phyloP scores from a whole-genome alignment of 257 asterid species.

The Solanum dulcamara region DNA sequence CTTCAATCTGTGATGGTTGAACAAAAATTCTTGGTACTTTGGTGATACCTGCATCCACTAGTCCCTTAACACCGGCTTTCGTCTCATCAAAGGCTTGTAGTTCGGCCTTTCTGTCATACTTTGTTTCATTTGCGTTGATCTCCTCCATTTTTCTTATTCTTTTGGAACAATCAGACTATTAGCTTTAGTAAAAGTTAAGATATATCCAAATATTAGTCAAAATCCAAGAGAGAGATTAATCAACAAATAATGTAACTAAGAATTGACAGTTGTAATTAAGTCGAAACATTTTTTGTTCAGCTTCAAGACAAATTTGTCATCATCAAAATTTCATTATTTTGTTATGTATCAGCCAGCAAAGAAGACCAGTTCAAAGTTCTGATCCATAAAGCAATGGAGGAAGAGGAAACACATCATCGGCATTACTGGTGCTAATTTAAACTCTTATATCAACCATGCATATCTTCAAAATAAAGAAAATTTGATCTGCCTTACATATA shows the following conservation, averaged over 20 bases:
- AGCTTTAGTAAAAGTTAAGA: background rate
- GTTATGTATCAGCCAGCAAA: background rate
- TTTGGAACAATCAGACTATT: no score
- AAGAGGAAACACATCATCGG: background rate
- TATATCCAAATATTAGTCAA: background rate
- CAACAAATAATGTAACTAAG: background rate
- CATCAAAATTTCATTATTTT: background rate
- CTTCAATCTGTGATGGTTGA: background rate
- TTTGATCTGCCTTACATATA: background rate
- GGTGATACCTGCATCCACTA: background rate
- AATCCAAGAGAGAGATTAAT: background rate
- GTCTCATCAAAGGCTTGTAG: conserved; percentile 1
- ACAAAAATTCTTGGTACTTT: background rate
- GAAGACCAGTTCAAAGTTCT: background rate
- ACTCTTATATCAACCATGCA: background rate
- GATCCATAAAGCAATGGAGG: background rate
- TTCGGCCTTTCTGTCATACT: background rate
- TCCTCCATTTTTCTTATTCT: background rate
- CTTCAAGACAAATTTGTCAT: background rate
- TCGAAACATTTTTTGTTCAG: background rate
- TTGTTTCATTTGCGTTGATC: background rate
- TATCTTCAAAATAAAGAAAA: background rate
- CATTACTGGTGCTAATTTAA: background rate
- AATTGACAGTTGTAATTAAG: background rate
- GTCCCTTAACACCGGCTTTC: conserved; percentile 5